Evolutionary conservation across 768 basidiomycete genomes (phyloP), one percentile per base, ranked within the genome.

Genomic region (Neoboletus brunneissimus): DNA sequence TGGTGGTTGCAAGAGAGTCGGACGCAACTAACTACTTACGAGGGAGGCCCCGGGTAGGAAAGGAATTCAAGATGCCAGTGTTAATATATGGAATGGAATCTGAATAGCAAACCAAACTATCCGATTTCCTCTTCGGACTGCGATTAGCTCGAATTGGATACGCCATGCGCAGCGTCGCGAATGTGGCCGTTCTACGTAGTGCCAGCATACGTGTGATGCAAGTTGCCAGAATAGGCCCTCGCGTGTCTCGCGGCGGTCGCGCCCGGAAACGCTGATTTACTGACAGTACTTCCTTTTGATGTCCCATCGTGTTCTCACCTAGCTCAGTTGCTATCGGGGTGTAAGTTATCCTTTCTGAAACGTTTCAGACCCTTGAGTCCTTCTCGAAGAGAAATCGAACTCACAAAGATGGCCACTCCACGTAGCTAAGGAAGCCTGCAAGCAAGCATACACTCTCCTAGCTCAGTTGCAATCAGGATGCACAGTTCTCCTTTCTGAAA

Each of bases 1-100:
- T 64, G 42, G 15, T 23, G 12, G 47, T 22, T 51, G 25, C 7
- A 18, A 11, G n/a, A 13, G 37, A 12, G 10, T 18, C 22, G 16
- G 27, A n/a, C 2, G 15, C 18, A 41, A 42, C 41, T 4, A 32
- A 16, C 3, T 27, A n/a, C 32, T n/a, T 9, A 32, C 43, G 31
- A 5, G n/a, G 10, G 32, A 22, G 29, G 23, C 2, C 10, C 25
- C 25, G 25, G 10, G 25, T 23, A 53, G 27, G 27, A 34, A 51
- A 29, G 29, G 48, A 46, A 46, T 45, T 7, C 37, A n/a, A 15
- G 45, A 48, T 22, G 11, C 29, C 18, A 22, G 31, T 11, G 6
- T 16, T 56, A 20, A 56, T 57, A 56, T 44, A 59, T 59, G 22
- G 50, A 43, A 59, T 59, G 37, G 38, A 42, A 52, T 32, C 9